A percentile compares a stretch with the other conserved stretches of the same genome.
phyloP scores from a whole-genome alignment of 306 rosid species.

The Vicia sativa region DNA sequence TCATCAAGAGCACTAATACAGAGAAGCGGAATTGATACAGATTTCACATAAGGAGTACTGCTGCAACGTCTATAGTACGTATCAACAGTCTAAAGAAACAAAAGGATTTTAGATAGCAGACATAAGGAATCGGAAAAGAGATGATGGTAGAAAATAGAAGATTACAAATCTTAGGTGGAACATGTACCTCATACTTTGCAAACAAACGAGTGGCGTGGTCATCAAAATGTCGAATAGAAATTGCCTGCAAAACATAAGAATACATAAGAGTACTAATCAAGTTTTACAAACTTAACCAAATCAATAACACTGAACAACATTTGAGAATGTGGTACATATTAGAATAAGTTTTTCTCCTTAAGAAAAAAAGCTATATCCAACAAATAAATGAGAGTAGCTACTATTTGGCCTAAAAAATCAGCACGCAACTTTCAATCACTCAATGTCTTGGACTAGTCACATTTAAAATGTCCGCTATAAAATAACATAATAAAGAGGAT shows the following conservation, averaged over 20 bases:
- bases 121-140: slow-evolving; percentile 2
- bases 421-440: neutral
- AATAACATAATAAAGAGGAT: slow-evolving; percentile 19
- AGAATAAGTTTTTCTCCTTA: neutral
- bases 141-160: slow-evolving; percentile 23
- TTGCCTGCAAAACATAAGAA: slow-evolving; percentile 60
- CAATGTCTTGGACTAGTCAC: neutral
- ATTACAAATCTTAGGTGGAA: slow-evolving; percentile 19
- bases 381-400: slow-evolving; percentile 5
- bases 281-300: slow-evolving; percentile 6
- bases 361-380: slow-evolving; percentile 22
- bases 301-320: slow-evolving; percentile 13
- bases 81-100: slow-evolving; percentile 81
- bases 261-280: slow-evolving; percentile 16
- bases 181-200: slow-evolving; percentile 84
- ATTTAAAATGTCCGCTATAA: slow-evolving; percentile 14
- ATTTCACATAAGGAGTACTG: slow-evolving; percentile 73
- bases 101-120: slow-evolving; percentile 26
- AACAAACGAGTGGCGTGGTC: slow-evolving; percentile 77
- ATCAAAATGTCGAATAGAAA: slow-evolving; percentile 86
- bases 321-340: neutral
- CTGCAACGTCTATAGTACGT: slow-evolving; percentile 85
- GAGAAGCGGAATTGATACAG: slow-evolving; percentile 86
- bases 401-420: slow-evolving; percentile 20
- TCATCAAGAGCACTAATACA: slow-evolving; percentile 95